These are phyloP conservation scores for Sicyos baderoa DNA, from an alignment of 306 rosid species.

Conservation along the genomic window DNA sequence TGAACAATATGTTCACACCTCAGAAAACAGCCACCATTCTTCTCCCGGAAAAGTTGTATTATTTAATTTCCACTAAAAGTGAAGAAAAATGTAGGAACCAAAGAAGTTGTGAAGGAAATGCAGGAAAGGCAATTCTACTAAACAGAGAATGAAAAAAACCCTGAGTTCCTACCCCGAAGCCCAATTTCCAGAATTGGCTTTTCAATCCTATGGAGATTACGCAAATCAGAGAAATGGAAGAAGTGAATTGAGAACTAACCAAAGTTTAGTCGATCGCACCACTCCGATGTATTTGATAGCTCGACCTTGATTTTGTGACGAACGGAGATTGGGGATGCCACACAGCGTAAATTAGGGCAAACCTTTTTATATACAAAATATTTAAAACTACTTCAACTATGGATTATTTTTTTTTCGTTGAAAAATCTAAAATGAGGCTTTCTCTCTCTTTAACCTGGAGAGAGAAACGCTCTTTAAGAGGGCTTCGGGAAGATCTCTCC, in stretches of 20 bases:
- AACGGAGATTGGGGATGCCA: not conserved
- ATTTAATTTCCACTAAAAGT: not conserved
- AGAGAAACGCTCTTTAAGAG: no score
- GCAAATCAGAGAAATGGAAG: not conserved
- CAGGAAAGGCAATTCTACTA: not conserved
- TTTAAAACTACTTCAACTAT: no score
- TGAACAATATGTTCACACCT: not conserved
- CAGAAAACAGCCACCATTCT: not conserved
- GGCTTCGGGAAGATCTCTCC: no score
- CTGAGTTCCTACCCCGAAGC: not conserved
- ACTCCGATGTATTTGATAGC: not conserved
- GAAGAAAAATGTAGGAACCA: not conserved
- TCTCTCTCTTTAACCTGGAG: no score
- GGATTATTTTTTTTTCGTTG: no score
- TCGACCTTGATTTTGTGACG: not conserved
- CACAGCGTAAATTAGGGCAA: not conserved
- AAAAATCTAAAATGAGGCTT: no score
- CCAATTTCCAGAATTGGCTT: not conserved
- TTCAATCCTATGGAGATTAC: not conserved
- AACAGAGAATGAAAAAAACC: not conserved
- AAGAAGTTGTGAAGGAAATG: not conserved
- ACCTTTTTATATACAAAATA: no score
- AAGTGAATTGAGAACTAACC: not conserved
- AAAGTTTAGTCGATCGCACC: not conserved
- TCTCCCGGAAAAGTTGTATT: not conserved